Base-by-base conservation (phyloP, 495 filamentous ascomycete species). In the Parmelia sp. region DNA sequence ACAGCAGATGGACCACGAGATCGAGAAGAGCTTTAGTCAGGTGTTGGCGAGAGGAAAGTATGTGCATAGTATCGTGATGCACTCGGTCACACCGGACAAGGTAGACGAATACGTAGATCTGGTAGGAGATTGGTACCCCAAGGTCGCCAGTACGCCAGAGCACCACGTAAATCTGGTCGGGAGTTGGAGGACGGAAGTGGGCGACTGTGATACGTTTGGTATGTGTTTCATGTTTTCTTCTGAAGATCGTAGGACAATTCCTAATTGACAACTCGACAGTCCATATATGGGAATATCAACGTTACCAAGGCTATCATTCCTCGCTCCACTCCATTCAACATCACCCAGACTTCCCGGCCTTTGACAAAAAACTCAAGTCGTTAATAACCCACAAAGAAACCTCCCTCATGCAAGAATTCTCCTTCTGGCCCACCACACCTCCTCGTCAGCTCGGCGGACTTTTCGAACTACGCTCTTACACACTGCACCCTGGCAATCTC, bases 221-320 rank as follows among this genome's bases (percentile, higher is more conserved):
- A 83, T 29, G 83, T 75, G 31, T 19, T n/a, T 31, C 37, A 51
- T 55, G 23, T 33, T 44, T 37, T 51, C 49, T 62, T 35, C 31
- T 45, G 15, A 6, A 40, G 10, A 35, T 31, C 12, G 7, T 12
- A 29, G 12, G 19, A 25, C 35, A 14, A 27, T 14, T 36, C 9
- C 9, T 23, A 44, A 33, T 36, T 39, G 36, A 19, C 53, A 17
- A 35, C 39, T 33, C 39, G 36, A 58, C 63, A 91, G 94, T 98
- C 36, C 94, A 98, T 76, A 98, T 98, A 74, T 98, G 94, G 94
- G 94, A 98, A 77, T 98, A 98, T 76, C 91, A 97, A 75, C 88
- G 91, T 69, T 98, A 97, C 76, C 86, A 92, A 65, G 94, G 94
- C 66, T 97, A 96, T 73, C 95, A 98, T 72, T 86, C 88, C 51